Conservation (phyloP, 208 protist genomes). For the Leptomonas seymouri region DNA sequence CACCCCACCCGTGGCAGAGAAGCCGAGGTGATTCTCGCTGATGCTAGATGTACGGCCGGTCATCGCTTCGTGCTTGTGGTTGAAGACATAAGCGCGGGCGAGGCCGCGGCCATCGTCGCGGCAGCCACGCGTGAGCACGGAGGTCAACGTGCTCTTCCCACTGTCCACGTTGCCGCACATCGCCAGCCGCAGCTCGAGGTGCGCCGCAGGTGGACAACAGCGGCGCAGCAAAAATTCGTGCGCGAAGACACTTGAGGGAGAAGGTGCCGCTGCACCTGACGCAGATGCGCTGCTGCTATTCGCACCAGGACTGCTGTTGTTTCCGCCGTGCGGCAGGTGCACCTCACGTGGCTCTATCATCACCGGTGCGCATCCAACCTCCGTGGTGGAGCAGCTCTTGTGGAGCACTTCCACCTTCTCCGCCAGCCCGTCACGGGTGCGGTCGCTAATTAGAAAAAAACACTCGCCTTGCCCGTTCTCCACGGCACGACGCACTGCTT, state of each 20-base stretch:
- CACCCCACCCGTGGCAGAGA: slow-evolving; percentile 91
- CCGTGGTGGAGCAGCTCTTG: slow-evolving; percentile 28
- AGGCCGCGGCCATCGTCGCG: slow-evolving; percentile 89
- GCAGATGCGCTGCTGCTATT: slow-evolving; percentile 8
- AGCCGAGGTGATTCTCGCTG: slow-evolving; percentile 96
- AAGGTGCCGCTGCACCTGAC: background rate
- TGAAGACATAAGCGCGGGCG: slow-evolving; percentile 91
- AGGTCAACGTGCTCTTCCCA: slow-evolving; percentile 92
- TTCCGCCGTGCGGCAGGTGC: slow-evolving; percentile 6
- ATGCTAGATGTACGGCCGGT: slow-evolving; percentile 96
- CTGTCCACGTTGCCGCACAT: slow-evolving; percentile 95
- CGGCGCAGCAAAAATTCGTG: slow-evolving; percentile 83
- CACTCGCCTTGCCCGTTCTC: slow-evolving; percentile 73
- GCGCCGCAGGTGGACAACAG: slow-evolving; percentile 34
- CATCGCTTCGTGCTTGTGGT: slow-evolving; percentile 96
- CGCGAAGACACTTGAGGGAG: slow-evolving; percentile 37
- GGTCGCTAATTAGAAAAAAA: slow-evolving; percentile 57
- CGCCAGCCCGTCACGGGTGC: slow-evolving; percentile 34
- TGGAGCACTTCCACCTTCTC: slow-evolving; percentile 35
- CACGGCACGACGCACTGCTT: slow-evolving; percentile 36
- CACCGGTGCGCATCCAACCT: slow-evolving; percentile 45
- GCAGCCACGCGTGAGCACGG: slow-evolving; percentile 90
- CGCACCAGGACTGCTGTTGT: background rate
- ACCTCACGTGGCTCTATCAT: slow-evolving; percentile 63
- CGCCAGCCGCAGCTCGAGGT: slow-evolving; percentile 87